Evolutionary conservation across 2,329 filamentous ascomycete genomes (phyloP).

Genomic region (Cladosporium sp.): DNA sequence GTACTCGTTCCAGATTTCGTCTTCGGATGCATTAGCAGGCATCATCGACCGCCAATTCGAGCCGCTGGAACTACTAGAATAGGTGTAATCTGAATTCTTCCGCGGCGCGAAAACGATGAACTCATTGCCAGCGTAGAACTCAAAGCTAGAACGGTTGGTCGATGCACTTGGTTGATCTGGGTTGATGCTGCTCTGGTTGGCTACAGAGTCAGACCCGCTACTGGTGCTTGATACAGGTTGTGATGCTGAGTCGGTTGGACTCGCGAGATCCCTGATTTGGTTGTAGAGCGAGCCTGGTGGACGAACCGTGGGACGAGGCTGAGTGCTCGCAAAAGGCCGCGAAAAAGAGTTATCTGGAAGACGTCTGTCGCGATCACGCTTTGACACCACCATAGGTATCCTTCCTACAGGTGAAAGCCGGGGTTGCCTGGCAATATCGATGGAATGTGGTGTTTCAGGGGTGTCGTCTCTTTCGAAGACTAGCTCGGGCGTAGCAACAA

Average conservation of each 20-base stretch:
- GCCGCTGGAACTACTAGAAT: conserved; percentile 64
- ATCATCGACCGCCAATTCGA: conserved; percentile 46
- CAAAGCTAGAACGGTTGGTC: conserved; percentile 30
- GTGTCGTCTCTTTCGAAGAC: conserved; percentile 28
- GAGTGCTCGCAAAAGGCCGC: conserved; percentile 65
- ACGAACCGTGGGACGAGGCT: conserved; percentile 38
- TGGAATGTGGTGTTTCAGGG: conserved; percentile 31
- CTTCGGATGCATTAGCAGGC: conserved; percentile 53
- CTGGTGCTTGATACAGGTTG: conserved; percentile 33
- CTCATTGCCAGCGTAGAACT: conserved; percentile 45
- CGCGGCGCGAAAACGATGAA: conserved; percentile 74
- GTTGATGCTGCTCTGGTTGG: conserved; percentile 25
- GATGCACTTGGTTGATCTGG: conserved; percentile 27
- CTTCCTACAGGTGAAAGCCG: conserved; percentile 77
- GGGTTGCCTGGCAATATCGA: conserved; percentile 22
- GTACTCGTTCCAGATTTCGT: conserved; percentile 94
- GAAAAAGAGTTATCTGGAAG: conserved; percentile 81
- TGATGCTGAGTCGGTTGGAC: conserved; percentile 30
- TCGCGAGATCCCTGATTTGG: conserved; percentile 37
- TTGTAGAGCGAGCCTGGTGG: conserved; percentile 32
- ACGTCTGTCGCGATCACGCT: conserved; percentile 61
- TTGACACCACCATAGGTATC: conserved; percentile 78
- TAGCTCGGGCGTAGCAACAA: conserved; percentile 20
- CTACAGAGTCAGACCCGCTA: conserved; percentile 28
- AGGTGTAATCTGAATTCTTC: conserved; percentile 68